Evolutionary conservation across 352 stramenopile genomes (phyloP).

Genomic region (Pythium plurisporium): DNA sequence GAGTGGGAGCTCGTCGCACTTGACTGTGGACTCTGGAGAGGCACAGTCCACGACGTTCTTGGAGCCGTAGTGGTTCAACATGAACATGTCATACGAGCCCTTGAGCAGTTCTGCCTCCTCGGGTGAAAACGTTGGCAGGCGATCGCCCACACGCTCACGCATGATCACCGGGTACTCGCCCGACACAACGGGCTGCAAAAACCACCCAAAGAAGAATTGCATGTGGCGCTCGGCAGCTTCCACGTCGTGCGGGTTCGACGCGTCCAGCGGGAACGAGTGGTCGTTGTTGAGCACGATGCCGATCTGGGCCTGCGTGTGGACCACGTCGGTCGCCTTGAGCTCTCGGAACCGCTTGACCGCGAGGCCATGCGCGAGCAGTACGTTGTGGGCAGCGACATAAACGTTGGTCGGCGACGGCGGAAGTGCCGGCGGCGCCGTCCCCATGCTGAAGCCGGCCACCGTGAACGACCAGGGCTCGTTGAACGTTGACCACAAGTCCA

Average conservation of each 20-base stretch:
- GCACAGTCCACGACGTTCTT: slow-evolving; percentile 47
- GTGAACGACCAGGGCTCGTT: slow-evolving; percentile 91
- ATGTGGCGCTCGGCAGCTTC: slow-evolving; percentile 78
- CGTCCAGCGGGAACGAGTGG: slow-evolving; percentile 65
- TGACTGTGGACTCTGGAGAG: slow-evolving; percentile 25
- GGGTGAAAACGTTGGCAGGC: slow-evolving; percentile 84
- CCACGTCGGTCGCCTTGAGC: slow-evolving; percentile 44
- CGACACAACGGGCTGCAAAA: slow-evolving; percentile 82
- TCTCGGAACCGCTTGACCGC: slow-evolving; percentile 81
- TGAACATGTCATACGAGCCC: slow-evolving; percentile 91
- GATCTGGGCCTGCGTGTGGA: slow-evolving; percentile 67
- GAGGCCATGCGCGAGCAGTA: slow-evolving; percentile 87
- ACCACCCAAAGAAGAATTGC: slow-evolving; percentile 90
- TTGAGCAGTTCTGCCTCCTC: slow-evolving; percentile 69
- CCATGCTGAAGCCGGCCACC: slow-evolving; percentile 82
- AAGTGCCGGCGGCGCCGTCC: slow-evolving; percentile 30
- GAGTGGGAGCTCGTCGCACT: slow-evolving; percentile 28
- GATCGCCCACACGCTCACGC: slow-evolving; percentile 63
- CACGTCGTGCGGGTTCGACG: slow-evolving; percentile 34
- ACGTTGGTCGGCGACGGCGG: slow-evolving; percentile 33
- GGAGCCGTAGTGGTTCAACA: slow-evolving; percentile 92
- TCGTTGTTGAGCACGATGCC: slow-evolving; percentile 90
- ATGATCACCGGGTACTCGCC: slow-evolving; percentile 93
- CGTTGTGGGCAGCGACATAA: slow-evolving; percentile 78
- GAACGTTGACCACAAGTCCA: slow-evolving; percentile 94